Evolutionary conservation across 805 yeast species (phyloP), one percentile per base, ranked within the genome.

Genomic region (Cyberlindnera mrakii): DNA sequence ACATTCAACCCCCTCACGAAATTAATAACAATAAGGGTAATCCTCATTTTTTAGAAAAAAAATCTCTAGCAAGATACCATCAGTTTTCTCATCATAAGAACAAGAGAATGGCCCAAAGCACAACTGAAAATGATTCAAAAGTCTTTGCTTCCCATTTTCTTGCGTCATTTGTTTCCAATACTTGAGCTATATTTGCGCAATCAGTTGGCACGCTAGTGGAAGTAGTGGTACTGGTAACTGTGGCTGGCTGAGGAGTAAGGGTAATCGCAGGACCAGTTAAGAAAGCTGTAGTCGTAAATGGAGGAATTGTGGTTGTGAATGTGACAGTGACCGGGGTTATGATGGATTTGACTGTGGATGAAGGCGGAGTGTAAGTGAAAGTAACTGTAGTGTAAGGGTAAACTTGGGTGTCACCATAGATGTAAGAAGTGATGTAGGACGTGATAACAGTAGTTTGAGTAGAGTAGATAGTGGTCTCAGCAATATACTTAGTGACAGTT

Each of bases 331-430:
- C 38, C 6, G 48, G 25, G 10, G 44, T 36, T 1, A 16, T 20
- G 16, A 45, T 37, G 7, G 35, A 18, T 2, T 38, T 39, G 15
- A 25, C 27, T 2, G 44, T 15, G 9, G 43, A 16, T 20, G 35
- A 20, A 11, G 50, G 13, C 9, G 39, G 29, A n/a, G 51, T 42
- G 41, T 41, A 30, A 1, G 54, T 47, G 16, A 35, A 35, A 4
- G 54, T 50, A 16, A 46, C 37, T 2, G 58, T 52, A 8, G 54
- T 43, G 35, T 44, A 35, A 33, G 58, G 55, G 32, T 27, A 42
- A 5, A 47, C 44, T 10, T 42, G 40, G 1, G 45, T 41, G 6
- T 41, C 45, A 27, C 35, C 42, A n/a, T 42, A 42, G 33, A 51
- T 37, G 29, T 47, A 47, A 15, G 51, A 47, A 4, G 52, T 51